Evolutionary conservation across 768 basidiomycete genomes (phyloP).

Genomic region (Suillus subaureus): DNA sequence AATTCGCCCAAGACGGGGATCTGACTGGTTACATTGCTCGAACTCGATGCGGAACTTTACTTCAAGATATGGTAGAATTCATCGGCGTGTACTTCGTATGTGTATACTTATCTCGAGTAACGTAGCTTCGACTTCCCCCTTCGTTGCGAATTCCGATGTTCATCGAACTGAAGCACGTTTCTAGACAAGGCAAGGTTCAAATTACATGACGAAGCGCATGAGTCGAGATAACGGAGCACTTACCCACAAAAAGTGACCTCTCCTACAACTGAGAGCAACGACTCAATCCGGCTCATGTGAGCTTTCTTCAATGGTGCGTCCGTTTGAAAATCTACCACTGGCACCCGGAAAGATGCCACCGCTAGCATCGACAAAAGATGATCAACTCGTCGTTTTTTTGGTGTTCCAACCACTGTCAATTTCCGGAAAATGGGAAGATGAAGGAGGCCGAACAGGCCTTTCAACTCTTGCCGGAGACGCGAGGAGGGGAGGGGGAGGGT

Average conservation of each 20-base stretch:
- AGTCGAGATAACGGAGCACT: not conserved
- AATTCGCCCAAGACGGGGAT: not conserved
- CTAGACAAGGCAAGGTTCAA: not conserved
- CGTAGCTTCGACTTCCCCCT: not conserved
- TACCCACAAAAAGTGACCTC: not conserved
- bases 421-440: not conserved
- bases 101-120: not conserved
- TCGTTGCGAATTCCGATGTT: not conserved
- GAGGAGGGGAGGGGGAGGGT: not conserved
- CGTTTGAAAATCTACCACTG: not conserved
- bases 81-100: not conserved
- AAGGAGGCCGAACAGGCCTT: not conserved
- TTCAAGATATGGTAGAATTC: not conserved
- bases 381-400: not conserved
- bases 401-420: not conserved
- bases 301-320: not conserved
- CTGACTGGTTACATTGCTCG: not conserved
- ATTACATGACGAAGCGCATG: not conserved
- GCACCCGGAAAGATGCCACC: not conserved
- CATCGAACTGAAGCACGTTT: not conserved
- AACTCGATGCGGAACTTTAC: not conserved
- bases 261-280: not conserved
- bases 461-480: not conserved
- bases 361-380: not conserved
- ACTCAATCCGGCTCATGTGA: not conserved